Percentiles rank a stretch among this genome's conserved stretches.
Conservation (phyloP, 2,329 filamentous ascomycete genomes). For the Blastomyces gilchristii region DNA sequence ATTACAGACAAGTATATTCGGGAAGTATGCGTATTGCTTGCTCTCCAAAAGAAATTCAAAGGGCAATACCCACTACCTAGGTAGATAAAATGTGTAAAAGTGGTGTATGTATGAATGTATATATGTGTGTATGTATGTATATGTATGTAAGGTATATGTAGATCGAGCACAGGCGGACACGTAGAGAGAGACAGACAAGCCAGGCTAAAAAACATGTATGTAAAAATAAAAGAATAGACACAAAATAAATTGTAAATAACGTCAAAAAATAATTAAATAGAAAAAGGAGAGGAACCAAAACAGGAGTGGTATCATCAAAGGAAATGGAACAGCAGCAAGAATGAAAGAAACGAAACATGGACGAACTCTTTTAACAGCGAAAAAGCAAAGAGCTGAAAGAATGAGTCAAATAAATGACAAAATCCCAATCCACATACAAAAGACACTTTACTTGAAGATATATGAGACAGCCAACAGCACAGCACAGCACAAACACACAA, state of each 20-base stretch:
- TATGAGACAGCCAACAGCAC: not conserved
- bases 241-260: not conserved
- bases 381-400: not conserved
- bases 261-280: not conserved
- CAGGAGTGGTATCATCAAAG: conserved; percentile 4
- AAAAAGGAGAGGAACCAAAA: not conserved
- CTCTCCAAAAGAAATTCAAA: not conserved
- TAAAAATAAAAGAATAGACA: not conserved
- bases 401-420: not conserved
- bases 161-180: not conserved
- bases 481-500: not conserved
- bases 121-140: not conserved
- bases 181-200: not conserved
- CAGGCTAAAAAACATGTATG: not conserved
- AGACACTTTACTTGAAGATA: not conserved
- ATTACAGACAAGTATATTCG: not conserved
- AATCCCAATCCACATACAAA: not conserved
- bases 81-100: not conserved
- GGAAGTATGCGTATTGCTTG: not conserved
- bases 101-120: not conserved
- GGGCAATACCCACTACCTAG: not conserved
- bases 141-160: not conserved
- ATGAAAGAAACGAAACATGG: not conserved
- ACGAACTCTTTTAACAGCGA: not conserved
- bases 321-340: not conserved